Conservation (phyloP, 495 filamentous ascomycete genomes). For the Choiromyces venosus region DNA sequence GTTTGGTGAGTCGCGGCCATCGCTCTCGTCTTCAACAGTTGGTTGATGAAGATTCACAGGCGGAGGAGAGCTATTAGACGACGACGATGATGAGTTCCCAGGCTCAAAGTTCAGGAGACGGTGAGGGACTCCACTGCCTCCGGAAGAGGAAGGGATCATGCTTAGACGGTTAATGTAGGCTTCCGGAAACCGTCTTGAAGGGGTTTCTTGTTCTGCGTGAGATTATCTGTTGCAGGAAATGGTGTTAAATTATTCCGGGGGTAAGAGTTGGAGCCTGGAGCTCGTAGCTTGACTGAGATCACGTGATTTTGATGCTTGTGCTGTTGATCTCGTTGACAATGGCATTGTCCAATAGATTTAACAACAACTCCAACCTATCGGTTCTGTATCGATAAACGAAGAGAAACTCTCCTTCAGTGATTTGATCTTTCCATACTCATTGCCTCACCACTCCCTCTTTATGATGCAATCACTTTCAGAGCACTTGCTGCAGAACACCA, state of each 20-base stretch:
- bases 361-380: background rate
- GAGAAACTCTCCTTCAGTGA: background rate
- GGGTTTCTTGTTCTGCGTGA: background rate
- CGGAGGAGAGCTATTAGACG: slow-evolving; percentile 2
- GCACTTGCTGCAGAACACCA: background rate
- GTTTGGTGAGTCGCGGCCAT: slow-evolving; percentile 10
- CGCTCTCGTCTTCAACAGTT: slow-evolving; percentile 13
- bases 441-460: background rate
- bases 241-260: background rate
- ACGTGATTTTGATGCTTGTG: background rate
- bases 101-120: slow-evolving; percentile 26
- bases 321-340: no score
- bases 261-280: background rate
- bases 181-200: background rate
- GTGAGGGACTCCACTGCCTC: slow-evolving; percentile 5
- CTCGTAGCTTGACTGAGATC: background rate
- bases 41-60: slow-evolving; percentile 12
- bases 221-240: background rate
- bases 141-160: slow-evolving; percentile 14
- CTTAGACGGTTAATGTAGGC: background rate
- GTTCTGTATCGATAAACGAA: background rate
- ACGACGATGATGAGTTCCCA: slow-evolving; percentile 1
- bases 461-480: background rate
- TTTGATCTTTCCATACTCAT: background rate
- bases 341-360: background rate